Base-by-base conservation (phyloP, 176 grass and related monocot species). In the Musa acuminata region DNA sequence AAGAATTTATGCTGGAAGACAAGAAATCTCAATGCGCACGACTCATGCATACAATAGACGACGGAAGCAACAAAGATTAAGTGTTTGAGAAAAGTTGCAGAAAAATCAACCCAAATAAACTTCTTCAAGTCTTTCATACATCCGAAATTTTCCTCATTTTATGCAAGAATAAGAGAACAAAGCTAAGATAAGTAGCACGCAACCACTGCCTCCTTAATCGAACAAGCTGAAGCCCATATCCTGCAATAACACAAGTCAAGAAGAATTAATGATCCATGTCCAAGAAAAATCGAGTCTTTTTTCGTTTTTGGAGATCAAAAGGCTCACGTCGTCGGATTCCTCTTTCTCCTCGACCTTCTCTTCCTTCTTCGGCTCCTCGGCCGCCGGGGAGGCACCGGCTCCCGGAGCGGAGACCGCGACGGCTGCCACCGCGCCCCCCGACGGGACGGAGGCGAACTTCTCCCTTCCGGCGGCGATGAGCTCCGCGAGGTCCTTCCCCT, bases 151-250 rank as follows among this genome's bases (percentile, higher is more conserved):
- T 43, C 35, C 35, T 43, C 35, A 6, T 43, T 6, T 6, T 4
- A 43, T 5, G 35, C 35, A 43, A 43, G 35, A 43, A 43, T 43
- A 43, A 43, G 35, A 62, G n/a, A 62, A 20, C 58, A 19, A 62
- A 65, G 26, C 5, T 60, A 65, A 26, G 23, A 21, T 13, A 65
- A 8, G 12, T 65, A 62, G 63, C 13, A 26, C 22, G 57, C 57
- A 21, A 60, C 5, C 23, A 8, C 7, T 26, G 22, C 63, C 13
- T 65, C 48, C 52, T 35, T 57, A 74, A 55, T 74, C 72, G 72
- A 74, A 74, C 51, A 74, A 74, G 25, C 72, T 74, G 25, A 74
- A 74, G 72, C 72, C 72, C 72, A 74, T 74, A 35, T 74, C 72
- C 72, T 74, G 72, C 52, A 74, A 74, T 1, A 55, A 19, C 0